Conservation (phyloP, 176 grass and related monocot genomes). For the Dactylis glomerata region DNA sequence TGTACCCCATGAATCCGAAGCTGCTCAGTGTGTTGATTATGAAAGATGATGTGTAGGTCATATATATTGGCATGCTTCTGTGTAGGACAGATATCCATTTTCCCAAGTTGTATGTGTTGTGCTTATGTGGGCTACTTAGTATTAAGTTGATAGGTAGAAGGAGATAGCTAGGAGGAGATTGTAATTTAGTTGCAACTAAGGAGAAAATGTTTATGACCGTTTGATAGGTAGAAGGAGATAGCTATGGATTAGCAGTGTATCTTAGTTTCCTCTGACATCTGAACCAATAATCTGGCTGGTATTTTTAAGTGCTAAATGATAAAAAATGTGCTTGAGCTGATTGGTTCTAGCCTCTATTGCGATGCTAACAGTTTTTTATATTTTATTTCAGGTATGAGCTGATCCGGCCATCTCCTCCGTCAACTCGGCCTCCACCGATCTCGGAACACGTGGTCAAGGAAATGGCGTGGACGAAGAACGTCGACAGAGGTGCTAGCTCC, state of each 20-base stretch:
- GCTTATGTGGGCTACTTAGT: not conserved
- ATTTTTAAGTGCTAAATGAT: not conserved
- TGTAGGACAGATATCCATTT: not conserved
- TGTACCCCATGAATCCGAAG: not conserved
- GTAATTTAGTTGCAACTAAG: no score
- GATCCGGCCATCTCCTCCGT: no score
- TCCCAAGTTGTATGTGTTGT: not conserved
- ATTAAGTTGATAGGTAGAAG: not conserved
- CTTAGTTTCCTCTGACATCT: not conserved
- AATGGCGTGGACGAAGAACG: no score
- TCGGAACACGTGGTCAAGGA: no score
- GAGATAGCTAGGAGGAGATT: not conserved
- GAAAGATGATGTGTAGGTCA: not conserved
- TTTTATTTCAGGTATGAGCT: conserved; percentile 30
- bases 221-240: no score
- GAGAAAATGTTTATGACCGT: no score
- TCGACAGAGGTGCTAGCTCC: no score
- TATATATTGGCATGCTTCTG: not conserved
- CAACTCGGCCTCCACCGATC: no score
- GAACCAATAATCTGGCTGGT: not conserved
- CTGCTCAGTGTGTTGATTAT: not conserved
- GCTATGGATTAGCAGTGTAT: not conserved
- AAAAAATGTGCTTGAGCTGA: not conserved
- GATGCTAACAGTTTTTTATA: not conserved
- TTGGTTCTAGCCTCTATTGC: not conserved